Evolutionary conservation across 176 grass and related monocot species (phyloP).

Genomic region (Oropetium thomaeum): DNA sequence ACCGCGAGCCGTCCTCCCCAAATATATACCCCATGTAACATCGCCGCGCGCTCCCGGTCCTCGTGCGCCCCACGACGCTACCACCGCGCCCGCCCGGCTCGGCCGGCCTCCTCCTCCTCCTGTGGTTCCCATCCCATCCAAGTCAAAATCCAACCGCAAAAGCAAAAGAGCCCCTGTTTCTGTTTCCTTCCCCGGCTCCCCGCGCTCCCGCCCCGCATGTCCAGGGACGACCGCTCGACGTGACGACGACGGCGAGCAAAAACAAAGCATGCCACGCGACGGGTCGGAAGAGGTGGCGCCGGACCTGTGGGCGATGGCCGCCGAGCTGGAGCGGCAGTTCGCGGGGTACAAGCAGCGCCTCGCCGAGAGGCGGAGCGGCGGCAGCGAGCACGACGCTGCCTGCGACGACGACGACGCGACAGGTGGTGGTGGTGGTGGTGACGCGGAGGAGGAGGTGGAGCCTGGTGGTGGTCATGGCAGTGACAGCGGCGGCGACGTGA

Average conservation of each 20-base stretch:
- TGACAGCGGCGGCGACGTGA: neutral
- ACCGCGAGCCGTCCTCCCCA: neutral
- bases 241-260: conserved; percentile 2
- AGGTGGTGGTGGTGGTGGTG: neutral
- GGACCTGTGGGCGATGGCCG: conserved; percentile 67
- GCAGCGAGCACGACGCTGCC: neutral
- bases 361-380: neutral
- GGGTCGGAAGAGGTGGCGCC: neutral
- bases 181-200: conserved; percentile 4
- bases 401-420: neutral
- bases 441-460: neutral
- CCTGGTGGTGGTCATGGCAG: neutral
- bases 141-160: neutral
- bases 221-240: neutral
- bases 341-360: conserved; percentile 63
- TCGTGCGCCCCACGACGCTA: conserved; percentile 21
- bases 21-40: neutral
- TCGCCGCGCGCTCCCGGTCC: neutral
- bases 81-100: neutral
- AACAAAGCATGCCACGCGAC: conserved; percentile 12
- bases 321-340: conserved; percentile 68
- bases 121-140: neutral
- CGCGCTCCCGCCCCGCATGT: neutral
- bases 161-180: neutral
- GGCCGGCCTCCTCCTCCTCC: neutral